phyloP scores from a whole-genome alignment of 768 basidiomycete genomes.

The Psilocybe cyanescens region DNA sequence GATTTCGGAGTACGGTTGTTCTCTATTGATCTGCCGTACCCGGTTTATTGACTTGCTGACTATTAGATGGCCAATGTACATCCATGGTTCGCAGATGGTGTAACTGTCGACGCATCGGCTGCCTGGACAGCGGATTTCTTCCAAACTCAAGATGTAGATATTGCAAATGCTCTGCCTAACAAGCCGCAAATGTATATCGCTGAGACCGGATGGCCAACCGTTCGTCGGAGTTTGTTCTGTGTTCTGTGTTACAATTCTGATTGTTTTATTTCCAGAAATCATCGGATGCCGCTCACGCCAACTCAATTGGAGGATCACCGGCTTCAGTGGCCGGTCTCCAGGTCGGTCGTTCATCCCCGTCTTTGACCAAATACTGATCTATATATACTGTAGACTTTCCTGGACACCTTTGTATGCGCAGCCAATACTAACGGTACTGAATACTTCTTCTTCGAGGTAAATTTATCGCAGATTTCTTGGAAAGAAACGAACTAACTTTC shows the following conservation, averaged over 20 bases:
- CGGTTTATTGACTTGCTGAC: neutral
- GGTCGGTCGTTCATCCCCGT: conserved; percentile 26
- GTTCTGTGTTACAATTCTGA: neutral
- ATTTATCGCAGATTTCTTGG: conserved; percentile 20
- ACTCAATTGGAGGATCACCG: conserved; percentile 67
- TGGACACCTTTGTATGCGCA: conserved; percentile 87
- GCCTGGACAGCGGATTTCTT: conserved; percentile 87
- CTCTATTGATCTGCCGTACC: neutral
- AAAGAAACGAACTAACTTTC: neutral
- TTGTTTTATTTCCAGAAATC: conserved; percentile 47
- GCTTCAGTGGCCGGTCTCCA: conserved; percentile 68
- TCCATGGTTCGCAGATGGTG: conserved; percentile 86
- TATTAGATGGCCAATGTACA: conserved; percentile 86
- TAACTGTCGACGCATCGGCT: conserved; percentile 67
- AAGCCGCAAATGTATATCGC: conserved; percentile 87
- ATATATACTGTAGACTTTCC: conserved; percentile 56
- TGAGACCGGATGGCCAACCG: conserved; percentile 70
- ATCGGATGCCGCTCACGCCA: conserved; percentile 52
- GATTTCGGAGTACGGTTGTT: conserved; percentile 64
- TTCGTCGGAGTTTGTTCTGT: neutral
- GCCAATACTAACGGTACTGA: conserved; percentile 81
- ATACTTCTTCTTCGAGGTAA: conserved; percentile 88
- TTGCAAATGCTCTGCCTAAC: conserved; percentile 65
- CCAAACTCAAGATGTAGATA: conserved; percentile 59
- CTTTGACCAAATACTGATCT: neutral